Percentiles rank a stretch among this genome's conserved stretches.
phyloP scores from a whole-genome alignment of 441 rosid species.

The Raphanus hybrid region DNA sequence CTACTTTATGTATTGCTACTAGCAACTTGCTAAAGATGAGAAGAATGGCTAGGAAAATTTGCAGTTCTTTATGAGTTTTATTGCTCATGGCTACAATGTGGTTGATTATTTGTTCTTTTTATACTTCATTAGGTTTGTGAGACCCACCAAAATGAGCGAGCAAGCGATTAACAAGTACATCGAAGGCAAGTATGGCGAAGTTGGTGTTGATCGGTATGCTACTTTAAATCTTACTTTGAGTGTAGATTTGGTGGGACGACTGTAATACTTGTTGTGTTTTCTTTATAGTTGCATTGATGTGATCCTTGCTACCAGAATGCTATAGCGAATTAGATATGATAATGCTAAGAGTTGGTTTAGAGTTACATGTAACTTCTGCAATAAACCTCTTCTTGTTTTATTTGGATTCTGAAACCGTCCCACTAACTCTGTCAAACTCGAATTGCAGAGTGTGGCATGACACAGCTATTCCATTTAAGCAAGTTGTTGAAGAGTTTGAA shows the following conservation, averaged over 20 bases:
- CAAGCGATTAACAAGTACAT: constrained; percentile 74
- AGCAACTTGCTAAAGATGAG: too few species aligned
- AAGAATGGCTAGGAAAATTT: too few species aligned
- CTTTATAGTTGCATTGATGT: not conserved
- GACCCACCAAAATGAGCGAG: constrained; percentile 81
- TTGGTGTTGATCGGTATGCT: constrained; percentile 89
- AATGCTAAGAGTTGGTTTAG: constrained; percentile 10
- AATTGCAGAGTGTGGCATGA: constrained; percentile 94
- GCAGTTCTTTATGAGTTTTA: constrained; percentile 9
- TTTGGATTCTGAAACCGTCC: constrained; percentile 11
- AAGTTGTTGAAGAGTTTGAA: constrained; percentile 82
- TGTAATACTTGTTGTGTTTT: not conserved
- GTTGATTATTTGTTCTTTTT: constrained; percentile 15
- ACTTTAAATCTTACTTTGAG: not conserved
- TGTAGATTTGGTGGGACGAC: not conserved
- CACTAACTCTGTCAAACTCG: constrained; percentile 19
- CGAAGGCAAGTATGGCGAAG: constrained; percentile 83
- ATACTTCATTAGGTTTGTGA: constrained; percentile 68
- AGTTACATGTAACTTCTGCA: not conserved
- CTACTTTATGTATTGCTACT: not conserved
- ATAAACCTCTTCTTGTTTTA: not conserved
- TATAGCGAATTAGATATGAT: not conserved
- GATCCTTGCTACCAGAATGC: not conserved
- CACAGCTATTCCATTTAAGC: constrained; percentile 81
- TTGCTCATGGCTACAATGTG: constrained; percentile 14